These are phyloP conservation scores for Calonectria multiphialidica DNA, from an alignment of 2,329 filamentous ascomycete species.

Conservation along the genomic window DNA sequence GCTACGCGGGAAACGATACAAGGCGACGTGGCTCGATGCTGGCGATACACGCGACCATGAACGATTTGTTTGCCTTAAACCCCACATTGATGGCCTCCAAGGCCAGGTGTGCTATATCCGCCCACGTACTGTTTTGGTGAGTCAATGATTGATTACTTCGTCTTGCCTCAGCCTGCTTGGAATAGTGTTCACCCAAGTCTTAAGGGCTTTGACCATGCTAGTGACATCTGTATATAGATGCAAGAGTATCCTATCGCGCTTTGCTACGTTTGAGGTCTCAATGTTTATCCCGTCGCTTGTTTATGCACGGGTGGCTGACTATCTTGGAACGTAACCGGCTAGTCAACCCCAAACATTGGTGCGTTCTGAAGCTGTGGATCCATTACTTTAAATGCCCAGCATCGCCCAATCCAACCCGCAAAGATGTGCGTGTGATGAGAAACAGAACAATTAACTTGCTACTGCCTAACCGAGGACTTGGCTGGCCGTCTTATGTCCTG, in stretches of 20 bases:
- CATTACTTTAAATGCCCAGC: not conserved
- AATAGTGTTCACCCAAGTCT: not conserved
- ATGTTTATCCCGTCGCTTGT: not conserved
- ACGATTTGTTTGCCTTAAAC: not conserved
- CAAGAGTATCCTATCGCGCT: not conserved
- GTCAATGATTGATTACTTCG: too few species aligned
- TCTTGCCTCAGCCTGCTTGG: too few species aligned
- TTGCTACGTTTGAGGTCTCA: not conserved
- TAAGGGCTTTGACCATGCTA: not conserved
- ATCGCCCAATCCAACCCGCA: not conserved
- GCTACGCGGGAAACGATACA: not conserved
- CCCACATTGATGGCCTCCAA: not conserved
- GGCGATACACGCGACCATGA: conserved; percentile 1
- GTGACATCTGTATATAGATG: too few species aligned
- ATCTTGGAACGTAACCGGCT: not conserved
- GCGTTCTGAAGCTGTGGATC: not conserved
- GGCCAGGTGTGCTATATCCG: not conserved
- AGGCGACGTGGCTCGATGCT: conserved; percentile 1
- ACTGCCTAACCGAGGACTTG: too few species aligned
- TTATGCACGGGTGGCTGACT: not conserved
- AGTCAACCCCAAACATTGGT: not conserved
- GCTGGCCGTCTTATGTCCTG: not conserved
- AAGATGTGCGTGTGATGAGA: not conserved
- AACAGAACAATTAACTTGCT: not conserved
- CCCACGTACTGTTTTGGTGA: too few species aligned